These are phyloP conservation scores for Annulohypoxylon truncatum DNA, from an alignment of 2,329 filamentous ascomycete genomes.

Conservation along the genomic window DNA sequence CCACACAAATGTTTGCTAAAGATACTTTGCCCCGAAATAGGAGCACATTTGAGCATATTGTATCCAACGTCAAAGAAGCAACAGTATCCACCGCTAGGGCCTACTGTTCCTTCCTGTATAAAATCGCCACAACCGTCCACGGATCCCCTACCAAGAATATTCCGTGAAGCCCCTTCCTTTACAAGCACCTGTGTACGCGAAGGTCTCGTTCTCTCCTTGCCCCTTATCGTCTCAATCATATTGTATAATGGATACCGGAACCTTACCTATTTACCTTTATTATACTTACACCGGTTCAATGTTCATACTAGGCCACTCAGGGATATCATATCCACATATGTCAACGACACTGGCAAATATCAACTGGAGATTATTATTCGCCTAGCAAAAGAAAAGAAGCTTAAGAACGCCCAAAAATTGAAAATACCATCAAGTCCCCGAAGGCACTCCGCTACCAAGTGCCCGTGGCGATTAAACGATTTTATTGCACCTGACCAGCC, in stretches of 20 bases:
- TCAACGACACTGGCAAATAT: neutral
- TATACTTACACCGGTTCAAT: too few species aligned
- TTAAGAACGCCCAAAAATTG: neutral
- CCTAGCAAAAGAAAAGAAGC: neutral
- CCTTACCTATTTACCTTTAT: too few species aligned
- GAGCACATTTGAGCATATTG: constrained; percentile 37
- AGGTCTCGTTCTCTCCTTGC: neutral
- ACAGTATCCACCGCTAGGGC: neutral
- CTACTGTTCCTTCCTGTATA: neutral
- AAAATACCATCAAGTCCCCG: neutral
- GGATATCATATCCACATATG: neutral
- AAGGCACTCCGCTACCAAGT: neutral
- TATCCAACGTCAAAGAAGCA: neutral
- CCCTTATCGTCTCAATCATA: neutral
- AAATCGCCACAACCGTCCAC: neutral
- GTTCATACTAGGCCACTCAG: neutral
- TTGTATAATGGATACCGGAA: neutral
- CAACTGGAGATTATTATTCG: neutral
- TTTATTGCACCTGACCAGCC: neutral
- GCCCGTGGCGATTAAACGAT: neutral
- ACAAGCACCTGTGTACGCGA: neutral
- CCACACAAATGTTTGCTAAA: constrained; percentile 2
- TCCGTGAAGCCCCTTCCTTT: neutral
- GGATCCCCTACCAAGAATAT: neutral
- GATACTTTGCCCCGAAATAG: constrained; percentile 1